Base-by-base conservation (phyloP, 208 protist genomes). In the Angomonas deanei region DNA sequence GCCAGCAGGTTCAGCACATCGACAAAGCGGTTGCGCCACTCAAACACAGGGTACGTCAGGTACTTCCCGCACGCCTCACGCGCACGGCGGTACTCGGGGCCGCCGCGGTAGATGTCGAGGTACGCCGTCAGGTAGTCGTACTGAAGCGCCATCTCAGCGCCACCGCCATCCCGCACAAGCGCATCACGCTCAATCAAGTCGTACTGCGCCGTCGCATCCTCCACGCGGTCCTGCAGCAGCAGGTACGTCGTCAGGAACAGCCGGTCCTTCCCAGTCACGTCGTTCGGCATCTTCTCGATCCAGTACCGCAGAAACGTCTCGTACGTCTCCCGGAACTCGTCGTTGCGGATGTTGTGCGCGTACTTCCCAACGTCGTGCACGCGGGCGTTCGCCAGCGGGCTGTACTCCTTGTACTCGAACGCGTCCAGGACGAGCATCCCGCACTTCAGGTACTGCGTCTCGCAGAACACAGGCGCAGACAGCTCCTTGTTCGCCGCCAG, bases 21-120 rank as follows among this genome's bases (percentile, higher is more conserved):
- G 3, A 68, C 39, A 46, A 68, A 68, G 34, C 49, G 63, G 52
- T 68, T 68, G 38, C 63, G 63, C 63, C 63, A 68, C 50, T 38
- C 27, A 46, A 68, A 61, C 38, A 68, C 52, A 24, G 63, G 63
- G 63, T 61, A 68, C 34, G 50, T 68, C 23, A 68, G 34, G 52
- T 68, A 68, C 63, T 21, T 23, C 63, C 15, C 34, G 23, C 49
- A 34, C 2, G 50, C 53, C 38, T 60, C 53, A 4, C 53, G 33
- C 36, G 52, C 63, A 11, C 15, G 21, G 19, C 17, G 34, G 61
- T 59, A 66, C 21, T 8, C 13, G 4, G 61, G 21, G 26, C 13
- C 19, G 28, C 30, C 48, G 33, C 13, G 36, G 61, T 66, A 66
- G 19, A 66, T 33, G 36, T 58, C 50, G 2, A 68, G 53, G 52